Percentiles rank a stretch among this genome's conserved stretches.
These are phyloP conservation scores for Solanum neorickii DNA, from an alignment of 257 asterid species.

Conservation along the genomic window DNA sequence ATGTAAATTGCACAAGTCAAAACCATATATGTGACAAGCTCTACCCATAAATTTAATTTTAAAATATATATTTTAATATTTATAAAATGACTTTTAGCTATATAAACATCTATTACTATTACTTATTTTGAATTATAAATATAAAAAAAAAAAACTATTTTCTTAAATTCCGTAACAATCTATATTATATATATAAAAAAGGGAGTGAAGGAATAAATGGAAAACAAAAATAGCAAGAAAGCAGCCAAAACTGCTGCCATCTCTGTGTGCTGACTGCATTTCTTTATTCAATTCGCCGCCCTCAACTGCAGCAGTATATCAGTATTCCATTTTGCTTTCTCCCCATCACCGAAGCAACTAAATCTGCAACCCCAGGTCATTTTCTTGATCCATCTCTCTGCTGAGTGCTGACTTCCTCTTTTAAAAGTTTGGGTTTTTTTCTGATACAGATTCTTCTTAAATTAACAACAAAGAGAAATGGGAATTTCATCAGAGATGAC, in stretches of 20 bases:
- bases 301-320: neutral
- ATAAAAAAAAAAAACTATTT: too few species aligned
- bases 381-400: neutral
- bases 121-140: too few species aligned
- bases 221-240: neutral
- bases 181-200: too few species aligned
- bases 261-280: neutral
- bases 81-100: too few species aligned
- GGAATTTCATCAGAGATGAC: slow-evolving; percentile 8
- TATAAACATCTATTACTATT: too few species aligned
- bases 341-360: neutral
- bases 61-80: too few species aligned
- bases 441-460: neutral
- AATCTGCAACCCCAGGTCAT: neutral
- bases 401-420: neutral
- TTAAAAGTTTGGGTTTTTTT: neutral
- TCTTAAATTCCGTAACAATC: too few species aligned
- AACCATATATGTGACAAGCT: too few species aligned
- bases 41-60: too few species aligned
- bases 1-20: too few species aligned
- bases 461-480: neutral
- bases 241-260: neutral
- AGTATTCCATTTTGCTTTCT: neutral
- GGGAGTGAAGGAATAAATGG: neutral
- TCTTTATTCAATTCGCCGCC: neutral